Evolutionary conservation across 1,284 basidiomycete genomes (phyloP).

Genomic region (Rhodotorula glutinis): DNA sequence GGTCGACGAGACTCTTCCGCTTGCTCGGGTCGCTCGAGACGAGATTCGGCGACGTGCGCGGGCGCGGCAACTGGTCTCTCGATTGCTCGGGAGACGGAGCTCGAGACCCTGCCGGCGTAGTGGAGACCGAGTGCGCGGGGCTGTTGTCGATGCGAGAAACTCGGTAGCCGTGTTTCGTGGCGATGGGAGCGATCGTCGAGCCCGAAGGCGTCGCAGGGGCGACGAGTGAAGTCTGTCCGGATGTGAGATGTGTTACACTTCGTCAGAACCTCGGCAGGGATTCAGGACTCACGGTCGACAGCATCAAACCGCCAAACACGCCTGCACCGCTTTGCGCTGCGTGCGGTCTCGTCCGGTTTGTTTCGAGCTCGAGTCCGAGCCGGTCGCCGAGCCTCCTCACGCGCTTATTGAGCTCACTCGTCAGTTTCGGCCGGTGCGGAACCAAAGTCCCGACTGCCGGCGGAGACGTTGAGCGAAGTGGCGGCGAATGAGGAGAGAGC

Average conservation of each 20-base stretch:
- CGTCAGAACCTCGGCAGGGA: neutral
- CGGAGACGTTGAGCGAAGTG: neutral
- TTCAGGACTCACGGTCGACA: constrained; percentile 54
- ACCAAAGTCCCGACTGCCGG: constrained; percentile 8
- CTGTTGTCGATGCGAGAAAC: constrained; percentile 54
- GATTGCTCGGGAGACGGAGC: neutral
- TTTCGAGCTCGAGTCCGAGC: constrained; percentile 29
- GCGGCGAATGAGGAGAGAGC: neutral
- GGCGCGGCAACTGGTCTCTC: neutral
- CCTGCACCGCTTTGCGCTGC: constrained; percentile 60
- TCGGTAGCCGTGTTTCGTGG: constrained; percentile 65
- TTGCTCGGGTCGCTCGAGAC: neutral
- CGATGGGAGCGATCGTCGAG: constrained; percentile 61
- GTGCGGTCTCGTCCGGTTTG: constrained; percentile 52
- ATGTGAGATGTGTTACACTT: too few relatives aligned
- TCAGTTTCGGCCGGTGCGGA: constrained; percentile 16
- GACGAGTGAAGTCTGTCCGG: constrained; percentile 46
- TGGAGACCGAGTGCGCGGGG: neutral
- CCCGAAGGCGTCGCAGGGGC: constrained; percentile 56
- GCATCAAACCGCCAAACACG: constrained; percentile 69
- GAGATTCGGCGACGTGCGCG: neutral
- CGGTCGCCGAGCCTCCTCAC: constrained; percentile 27
- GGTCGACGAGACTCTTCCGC: constrained; percentile 25
- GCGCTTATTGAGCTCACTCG: constrained; percentile 16
- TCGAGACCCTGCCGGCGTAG: neutral